Conservation (phyloP, 2,329 filamentous ascomycete species). For the Fusarium gaditjirri region DNA sequence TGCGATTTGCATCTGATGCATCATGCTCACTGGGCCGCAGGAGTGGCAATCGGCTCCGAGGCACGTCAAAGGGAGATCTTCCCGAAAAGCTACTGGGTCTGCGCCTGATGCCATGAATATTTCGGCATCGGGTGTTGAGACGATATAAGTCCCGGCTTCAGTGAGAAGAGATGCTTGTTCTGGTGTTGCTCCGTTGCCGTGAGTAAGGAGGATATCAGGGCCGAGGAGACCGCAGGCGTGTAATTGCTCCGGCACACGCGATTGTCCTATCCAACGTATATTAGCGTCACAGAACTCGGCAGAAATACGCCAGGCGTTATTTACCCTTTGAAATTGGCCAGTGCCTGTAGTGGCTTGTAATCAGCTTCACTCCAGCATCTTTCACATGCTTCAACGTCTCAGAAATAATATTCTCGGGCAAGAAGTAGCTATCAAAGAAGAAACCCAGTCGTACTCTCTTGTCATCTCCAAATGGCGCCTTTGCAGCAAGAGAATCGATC, state of each 20-base stretch:
- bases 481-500: not conserved
- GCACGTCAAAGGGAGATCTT: conserved; percentile 4
- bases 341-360: conserved; percentile 7
- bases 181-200: conserved; percentile 11
- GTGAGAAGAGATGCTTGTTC: conserved; percentile 10
- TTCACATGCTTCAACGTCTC: not conserved
- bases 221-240: not conserved
- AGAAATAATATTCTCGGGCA: not conserved
- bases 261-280: not conserved
- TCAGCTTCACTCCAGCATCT: not conserved
- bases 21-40: conserved; percentile 6
- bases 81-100: not conserved
- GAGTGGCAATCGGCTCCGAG: conserved; percentile 12
- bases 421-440: conserved; percentile 17
- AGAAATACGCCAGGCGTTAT: accelerated
- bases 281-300: accelerated
- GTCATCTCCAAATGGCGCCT: conserved; percentile 4
- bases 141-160: not conserved
- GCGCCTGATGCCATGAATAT: conserved; percentile 13
- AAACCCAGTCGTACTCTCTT: not conserved
- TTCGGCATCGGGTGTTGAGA: conserved; percentile 6
- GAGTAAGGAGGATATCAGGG: not conserved
- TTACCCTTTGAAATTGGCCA: conserved; percentile 4
- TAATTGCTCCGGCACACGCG: not conserved
- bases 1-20: conserved; percentile 7